Conservation (phyloP, 139 green algal genomes). For the Chlamydomonas asymmetrica region DNA sequence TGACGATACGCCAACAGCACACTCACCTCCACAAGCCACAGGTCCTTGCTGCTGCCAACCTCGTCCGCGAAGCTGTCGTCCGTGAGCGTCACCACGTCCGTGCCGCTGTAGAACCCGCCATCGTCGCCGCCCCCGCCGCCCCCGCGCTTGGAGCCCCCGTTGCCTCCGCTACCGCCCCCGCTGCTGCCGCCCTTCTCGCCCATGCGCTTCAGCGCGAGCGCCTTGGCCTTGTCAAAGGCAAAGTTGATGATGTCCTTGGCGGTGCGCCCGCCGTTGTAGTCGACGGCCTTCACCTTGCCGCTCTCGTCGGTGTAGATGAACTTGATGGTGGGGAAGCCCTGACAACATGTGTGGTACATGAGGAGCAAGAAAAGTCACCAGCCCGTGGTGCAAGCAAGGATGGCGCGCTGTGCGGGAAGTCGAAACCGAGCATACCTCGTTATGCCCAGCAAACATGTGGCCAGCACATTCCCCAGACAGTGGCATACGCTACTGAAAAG, state of each 20-base stretch:
- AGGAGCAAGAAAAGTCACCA: too few relatives aligned
- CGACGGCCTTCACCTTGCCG: conserved; percentile 57
- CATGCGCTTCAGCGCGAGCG: conserved; percentile 52
- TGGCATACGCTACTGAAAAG: too few relatives aligned
- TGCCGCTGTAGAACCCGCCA: conserved; percentile 60
- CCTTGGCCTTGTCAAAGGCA: conserved; percentile 70
- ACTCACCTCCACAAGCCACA: conserved; percentile 83
- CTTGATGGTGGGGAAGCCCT: conserved; percentile 91
- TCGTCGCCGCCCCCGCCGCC: conserved; percentile 12
- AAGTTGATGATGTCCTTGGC: conserved; percentile 81
- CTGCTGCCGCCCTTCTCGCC: conserved; percentile 41
- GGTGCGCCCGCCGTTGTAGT: conserved; percentile 74
- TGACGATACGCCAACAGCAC: conserved; percentile 27
- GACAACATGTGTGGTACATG: too few relatives aligned
- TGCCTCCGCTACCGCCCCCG: conserved; percentile 16
- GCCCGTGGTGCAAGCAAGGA: too few relatives aligned
- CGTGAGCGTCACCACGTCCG: conserved; percentile 72
- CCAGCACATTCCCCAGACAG: too few relatives aligned
- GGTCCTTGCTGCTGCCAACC: conserved; percentile 66
- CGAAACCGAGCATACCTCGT: too few relatives aligned
- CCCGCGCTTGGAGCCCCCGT: conserved; percentile 6
- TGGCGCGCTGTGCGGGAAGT: too few relatives aligned
- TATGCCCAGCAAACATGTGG: too few relatives aligned
- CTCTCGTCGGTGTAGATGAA: conserved; percentile 53
- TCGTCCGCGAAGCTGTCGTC: conserved; percentile 76